phyloP scores from a whole-genome alignment of 495 filamentous ascomycete species.

The Thermothielavioides terrestris region DNA sequence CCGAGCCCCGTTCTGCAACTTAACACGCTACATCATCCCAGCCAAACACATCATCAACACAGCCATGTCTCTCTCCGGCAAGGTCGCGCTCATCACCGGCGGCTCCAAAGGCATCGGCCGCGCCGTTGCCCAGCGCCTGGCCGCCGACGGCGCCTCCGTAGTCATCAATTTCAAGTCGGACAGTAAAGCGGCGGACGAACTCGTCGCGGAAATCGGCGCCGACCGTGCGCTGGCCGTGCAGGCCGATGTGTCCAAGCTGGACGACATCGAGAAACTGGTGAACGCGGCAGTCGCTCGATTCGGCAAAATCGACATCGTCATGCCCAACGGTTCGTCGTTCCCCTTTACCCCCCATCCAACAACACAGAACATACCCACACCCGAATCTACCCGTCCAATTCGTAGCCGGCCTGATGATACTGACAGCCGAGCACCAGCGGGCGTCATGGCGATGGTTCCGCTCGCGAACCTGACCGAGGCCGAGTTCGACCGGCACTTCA shows the following conservation, averaged over 20 bases:
- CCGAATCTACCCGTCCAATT: too few species aligned
- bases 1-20: too few species aligned
- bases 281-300: slow-evolving; percentile 50
- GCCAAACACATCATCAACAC: too few species aligned
- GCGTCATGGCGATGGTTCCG: slow-evolving; percentile 42
- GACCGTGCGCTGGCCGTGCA: slow-evolving; percentile 48
- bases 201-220: slow-evolving; percentile 47
- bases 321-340: slow-evolving; percentile 38
- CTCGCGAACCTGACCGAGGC: slow-evolving; percentile 50
- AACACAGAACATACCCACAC: neutral
- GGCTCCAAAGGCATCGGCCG: slow-evolving; percentile 60
- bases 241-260: slow-evolving; percentile 53
- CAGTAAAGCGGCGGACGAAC: slow-evolving; percentile 41
- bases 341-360: neutral
- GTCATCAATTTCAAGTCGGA: slow-evolving; percentile 56
- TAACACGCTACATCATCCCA: too few species aligned
- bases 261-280: slow-evolving; percentile 55
- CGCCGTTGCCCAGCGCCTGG: slow-evolving; percentile 47
- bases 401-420: too few species aligned
- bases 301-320: slow-evolving; percentile 57
- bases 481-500: slow-evolving; percentile 48
- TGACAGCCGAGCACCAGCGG: slow-evolving; percentile 30
- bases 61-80: slow-evolving; percentile 41
- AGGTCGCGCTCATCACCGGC: slow-evolving; percentile 58
- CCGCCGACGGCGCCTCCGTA: slow-evolving; percentile 51